These are phyloP conservation scores for Climacium dendroides DNA, from an alignment of 225 moss, liverwort and hornwort species.

Conservation along the genomic window DNA sequence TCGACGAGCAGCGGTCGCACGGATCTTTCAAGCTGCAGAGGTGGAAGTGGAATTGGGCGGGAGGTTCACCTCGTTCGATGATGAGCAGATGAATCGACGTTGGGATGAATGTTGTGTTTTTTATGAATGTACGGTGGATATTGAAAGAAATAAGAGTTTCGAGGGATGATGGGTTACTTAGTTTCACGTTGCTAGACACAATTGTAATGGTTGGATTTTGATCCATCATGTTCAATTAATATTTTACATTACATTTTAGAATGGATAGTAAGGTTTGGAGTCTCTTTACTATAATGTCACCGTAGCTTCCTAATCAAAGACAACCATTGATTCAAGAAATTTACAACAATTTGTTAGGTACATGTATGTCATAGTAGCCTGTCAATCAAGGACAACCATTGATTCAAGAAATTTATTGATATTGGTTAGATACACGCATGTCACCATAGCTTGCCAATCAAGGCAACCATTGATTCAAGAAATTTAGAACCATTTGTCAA, in stretches of 20 bases:
- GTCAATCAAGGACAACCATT: neutral
- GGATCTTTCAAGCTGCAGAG: neutral
- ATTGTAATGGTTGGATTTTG: neutral
- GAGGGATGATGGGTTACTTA: too few relatives aligned
- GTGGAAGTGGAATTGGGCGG: neutral
- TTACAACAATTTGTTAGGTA: fast-evolving
- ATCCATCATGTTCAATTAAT: neutral
- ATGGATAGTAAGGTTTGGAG: fast-evolving
- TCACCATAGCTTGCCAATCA: neutral
- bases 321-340: neutral
- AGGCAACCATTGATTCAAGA: neutral
- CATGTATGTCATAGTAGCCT: neutral
- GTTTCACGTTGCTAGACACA: neutral
- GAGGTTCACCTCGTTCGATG: neutral
- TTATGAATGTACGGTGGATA: neutral
- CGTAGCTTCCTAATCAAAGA: neutral
- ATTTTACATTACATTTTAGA: neutral
- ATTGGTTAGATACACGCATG: neutral
- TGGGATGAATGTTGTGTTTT: neutral
- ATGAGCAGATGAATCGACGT: neutral
- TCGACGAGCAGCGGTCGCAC: neutral
- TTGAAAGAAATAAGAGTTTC: neutral
- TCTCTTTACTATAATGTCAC: fast-evolving
- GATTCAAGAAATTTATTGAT: neutral
- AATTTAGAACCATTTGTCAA: fast-evolving